A percentile compares a stretch with the other conserved stretches of the same genome.
These are phyloP conservation scores for Nidularia sp. DNA, from an alignment of 768 basidiomycete genomes.

Conservation along the genomic window DNA sequence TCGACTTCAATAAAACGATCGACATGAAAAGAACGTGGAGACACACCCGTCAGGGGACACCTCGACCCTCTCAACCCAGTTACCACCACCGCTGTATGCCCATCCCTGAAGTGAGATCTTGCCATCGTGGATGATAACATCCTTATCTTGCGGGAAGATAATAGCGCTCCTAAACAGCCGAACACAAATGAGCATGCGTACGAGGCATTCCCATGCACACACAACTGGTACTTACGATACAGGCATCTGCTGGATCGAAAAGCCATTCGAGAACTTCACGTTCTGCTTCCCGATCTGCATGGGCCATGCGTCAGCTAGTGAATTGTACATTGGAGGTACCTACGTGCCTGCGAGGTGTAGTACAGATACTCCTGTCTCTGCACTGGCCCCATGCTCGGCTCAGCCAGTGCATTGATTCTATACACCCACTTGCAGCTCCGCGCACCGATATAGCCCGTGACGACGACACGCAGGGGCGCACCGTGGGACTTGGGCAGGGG, in stretches of 20 bases:
- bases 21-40: neutral
- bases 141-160: slow-evolving; percentile 37
- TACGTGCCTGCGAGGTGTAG: slow-evolving; percentile 39
- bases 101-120: slow-evolving; percentile 37
- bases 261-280: slow-evolving; percentile 45
- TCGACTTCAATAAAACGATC: neutral
- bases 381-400: slow-evolving; percentile 47
- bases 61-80: slow-evolving; percentile 56
- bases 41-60: slow-evolving; percentile 44
- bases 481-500: slow-evolving; percentile 50
- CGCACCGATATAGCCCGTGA: slow-evolving; percentile 52
- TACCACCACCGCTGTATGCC: slow-evolving; percentile 44
- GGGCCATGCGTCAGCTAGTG: neutral
- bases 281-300: slow-evolving; percentile 50
- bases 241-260: slow-evolving; percentile 56
- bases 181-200: neutral
- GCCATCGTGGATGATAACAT: slow-evolving; percentile 45
- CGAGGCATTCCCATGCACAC: neutral
- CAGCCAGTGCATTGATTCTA: slow-evolving; percentile 43
- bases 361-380: slow-evolving; percentile 52
- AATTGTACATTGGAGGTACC: neutral
- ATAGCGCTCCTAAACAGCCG: slow-evolving; percentile 39
- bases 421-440: slow-evolving; percentile 53
- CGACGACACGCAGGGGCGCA: slow-evolving; percentile 44
- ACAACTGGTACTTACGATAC: slow-evolving; percentile 38